Percentiles rank a stretch among this genome's conserved stretches.
Conservation (phyloP, 352 stramenopile species). For the Blastocystis sp. region DNA sequence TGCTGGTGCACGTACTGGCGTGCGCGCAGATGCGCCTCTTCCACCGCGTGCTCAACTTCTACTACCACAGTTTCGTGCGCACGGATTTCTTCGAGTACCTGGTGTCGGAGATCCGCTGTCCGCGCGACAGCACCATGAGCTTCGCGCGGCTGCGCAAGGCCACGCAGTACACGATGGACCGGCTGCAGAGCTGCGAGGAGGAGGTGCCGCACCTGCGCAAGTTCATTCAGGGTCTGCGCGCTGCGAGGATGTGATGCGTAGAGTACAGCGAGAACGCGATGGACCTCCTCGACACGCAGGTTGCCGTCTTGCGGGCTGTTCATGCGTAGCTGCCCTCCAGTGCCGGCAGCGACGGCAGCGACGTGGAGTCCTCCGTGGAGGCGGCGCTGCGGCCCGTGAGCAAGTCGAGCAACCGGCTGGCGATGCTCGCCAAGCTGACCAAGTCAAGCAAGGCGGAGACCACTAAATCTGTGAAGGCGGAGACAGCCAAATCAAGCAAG, state of each 20-base stretch:
- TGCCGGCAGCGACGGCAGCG: not conserved
- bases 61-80: constrained; percentile 40
- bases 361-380: not conserved
- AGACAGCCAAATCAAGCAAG: not conserved
- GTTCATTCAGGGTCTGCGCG: constrained; percentile 29
- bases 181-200: constrained; percentile 44
- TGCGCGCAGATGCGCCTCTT: constrained; percentile 49
- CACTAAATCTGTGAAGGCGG: no score
- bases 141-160: constrained; percentile 1
- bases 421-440: no score
- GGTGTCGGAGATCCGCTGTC: constrained; percentile 12
- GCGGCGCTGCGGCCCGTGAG: constrained; percentile 5
- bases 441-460: no score
- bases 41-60: not conserved
- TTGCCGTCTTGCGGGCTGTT: not conserved
- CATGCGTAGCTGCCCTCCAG: not conserved
- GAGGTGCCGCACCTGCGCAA: constrained; percentile 45
- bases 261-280: constrained; percentile 58
- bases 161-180: constrained; percentile 31
- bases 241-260: not conserved
- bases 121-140: not conserved
- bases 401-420: not conserved
- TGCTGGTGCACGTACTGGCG: not conserved
- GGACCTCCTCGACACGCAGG: constrained; percentile 2
- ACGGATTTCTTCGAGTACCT: constrained; percentile 68